Percentiles rank a stretch among this genome's conserved stretches.
phyloP scores from a whole-genome alignment of 306 rosid genomes.

The Fagus sylvatica region DNA sequence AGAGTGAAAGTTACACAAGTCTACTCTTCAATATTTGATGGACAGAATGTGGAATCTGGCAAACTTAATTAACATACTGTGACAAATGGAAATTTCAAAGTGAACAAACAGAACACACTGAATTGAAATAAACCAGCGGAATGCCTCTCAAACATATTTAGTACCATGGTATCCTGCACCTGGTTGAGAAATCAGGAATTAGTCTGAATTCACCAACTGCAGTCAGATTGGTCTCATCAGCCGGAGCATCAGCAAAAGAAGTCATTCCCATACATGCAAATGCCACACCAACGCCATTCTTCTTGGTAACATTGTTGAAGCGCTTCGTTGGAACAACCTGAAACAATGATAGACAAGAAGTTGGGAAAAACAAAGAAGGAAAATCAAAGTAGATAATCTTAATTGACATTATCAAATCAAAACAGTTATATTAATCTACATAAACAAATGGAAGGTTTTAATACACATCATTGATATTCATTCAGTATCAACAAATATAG shows the following conservation, averaged over 20 bases:
- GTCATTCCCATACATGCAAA: slow-evolving; percentile 65
- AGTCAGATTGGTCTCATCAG: slow-evolving; percentile 66
- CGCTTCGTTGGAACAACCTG: slow-evolving; percentile 82
- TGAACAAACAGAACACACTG: not conserved
- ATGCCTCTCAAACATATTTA: not conserved
- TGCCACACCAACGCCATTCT: slow-evolving; percentile 73
- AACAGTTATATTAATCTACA: no score
- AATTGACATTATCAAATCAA: no score
- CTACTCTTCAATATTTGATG: not conserved
- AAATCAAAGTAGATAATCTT: not conserved
- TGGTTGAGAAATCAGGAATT: slow-evolving; percentile 83
- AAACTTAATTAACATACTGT: not conserved
- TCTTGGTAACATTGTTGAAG: slow-evolving; percentile 50
- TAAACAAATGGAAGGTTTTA: no score
- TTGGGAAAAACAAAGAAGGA: slow-evolving; percentile 4
- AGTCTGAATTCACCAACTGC: slow-evolving; percentile 84
- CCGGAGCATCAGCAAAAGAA: slow-evolving; percentile 63
- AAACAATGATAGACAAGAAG: slow-evolving; percentile 27
- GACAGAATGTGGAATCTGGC: not conserved
- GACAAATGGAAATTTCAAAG: slow-evolving; percentile 8
- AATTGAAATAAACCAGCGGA: slow-evolving; percentile 12
- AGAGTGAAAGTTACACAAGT: not conserved
- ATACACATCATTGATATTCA: not conserved
- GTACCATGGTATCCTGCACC: slow-evolving; percentile 78
- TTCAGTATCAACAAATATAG: not conserved